Base-by-base conservation (phyloP, 192 early-diverging fungal genomes). In the Coemansia sp. region DNA sequence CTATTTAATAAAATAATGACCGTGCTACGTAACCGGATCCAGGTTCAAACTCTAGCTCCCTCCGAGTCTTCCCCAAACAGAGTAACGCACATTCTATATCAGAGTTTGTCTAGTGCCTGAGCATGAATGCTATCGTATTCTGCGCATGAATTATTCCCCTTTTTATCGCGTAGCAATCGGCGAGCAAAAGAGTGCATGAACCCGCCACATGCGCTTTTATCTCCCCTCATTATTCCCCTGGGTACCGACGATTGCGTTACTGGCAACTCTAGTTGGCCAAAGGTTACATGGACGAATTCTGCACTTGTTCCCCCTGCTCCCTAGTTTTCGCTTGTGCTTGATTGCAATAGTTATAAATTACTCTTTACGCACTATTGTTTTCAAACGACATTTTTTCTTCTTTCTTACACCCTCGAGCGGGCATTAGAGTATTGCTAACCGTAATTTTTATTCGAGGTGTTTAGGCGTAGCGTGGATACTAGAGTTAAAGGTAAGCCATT, bases 121-220 rank as follows among this genome's bases (percentile, higher is more conserved):
- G 48, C 61, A 52, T 62, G 50, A 38, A 62, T 62, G 61, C 61
- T 27, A 62, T n/a, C 37, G 19, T 19, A 38, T 38, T 62, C 61
- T 62, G 61, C 61, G 61, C 61, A 62, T 62, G 52, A 62, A 43
- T 29, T 17, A 29, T 62, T 27, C 60, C 35, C 29, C 16, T 3
- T 41, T 29, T 12, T 38, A 17, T 27, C 21, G 25, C 22, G 41
- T 43, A 39, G 25, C 55, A 19, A 49, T 49, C 48, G 48, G 17
- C 17, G 14, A 47, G 43, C 48, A 49, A 57, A 10, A 4, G 8
- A 21, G 38, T 57, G 55, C 55, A 57, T 57, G 55, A 57, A 57
- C 26, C 29, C 3, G 7, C n/a, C 19, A 49, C 16, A 49, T 49
- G 48, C 48, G 48, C 19, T 49, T 19, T 21, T 49, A 45, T n/a